Conservation (phyloP, 2,329 filamentous ascomycete species). For the Plenodomus biglobosus region DNA sequence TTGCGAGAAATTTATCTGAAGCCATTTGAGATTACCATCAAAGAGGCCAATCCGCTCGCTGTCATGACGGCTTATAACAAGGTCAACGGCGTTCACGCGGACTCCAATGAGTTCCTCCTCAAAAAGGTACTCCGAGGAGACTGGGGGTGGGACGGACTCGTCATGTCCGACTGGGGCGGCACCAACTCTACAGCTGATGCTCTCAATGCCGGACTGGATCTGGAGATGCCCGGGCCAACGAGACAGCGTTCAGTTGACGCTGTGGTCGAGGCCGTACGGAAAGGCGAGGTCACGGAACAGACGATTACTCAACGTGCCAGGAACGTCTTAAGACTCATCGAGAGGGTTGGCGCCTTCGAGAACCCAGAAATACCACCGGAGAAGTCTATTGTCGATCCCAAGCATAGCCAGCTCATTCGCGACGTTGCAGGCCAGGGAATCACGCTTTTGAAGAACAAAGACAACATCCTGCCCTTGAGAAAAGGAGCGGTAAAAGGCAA, state of each 20-base stretch:
- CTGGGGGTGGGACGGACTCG: constrained; percentile 72
- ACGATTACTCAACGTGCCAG: constrained; percentile 35
- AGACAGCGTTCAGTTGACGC: constrained; percentile 71
- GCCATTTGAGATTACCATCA: constrained; percentile 69
- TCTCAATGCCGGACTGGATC: constrained; percentile 41
- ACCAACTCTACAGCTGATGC: constrained; percentile 41
- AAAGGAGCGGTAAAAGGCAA: constrained; percentile 59
- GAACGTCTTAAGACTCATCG: constrained; percentile 63
- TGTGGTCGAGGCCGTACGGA: constrained; percentile 48
- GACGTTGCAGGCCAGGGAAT: constrained; percentile 67
- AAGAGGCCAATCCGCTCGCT: constrained; percentile 66
- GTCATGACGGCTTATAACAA: constrained; percentile 77
- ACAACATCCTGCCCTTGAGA: constrained; percentile 62
- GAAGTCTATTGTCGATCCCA: constrained; percentile 63
- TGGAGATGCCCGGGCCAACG: constrained; percentile 51
- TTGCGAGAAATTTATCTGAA: constrained; percentile 57
- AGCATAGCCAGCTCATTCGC: constrained; percentile 63
- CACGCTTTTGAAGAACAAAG: constrained; percentile 73
- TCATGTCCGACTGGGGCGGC: constrained; percentile 64
- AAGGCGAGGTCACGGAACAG: constrained; percentile 53
- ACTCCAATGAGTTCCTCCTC: constrained; percentile 66
- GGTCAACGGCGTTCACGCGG: constrained; percentile 69
- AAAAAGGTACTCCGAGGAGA: constrained; percentile 68
- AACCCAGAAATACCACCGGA: constrained; percentile 60
- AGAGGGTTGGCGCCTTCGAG: constrained; percentile 63